A percentile compares a stretch with the other conserved stretches of the same genome.
phyloP scores from a whole-genome alignment of 768 basidiomycete species.

The Krasilnikovozyma curviuscula region DNA sequence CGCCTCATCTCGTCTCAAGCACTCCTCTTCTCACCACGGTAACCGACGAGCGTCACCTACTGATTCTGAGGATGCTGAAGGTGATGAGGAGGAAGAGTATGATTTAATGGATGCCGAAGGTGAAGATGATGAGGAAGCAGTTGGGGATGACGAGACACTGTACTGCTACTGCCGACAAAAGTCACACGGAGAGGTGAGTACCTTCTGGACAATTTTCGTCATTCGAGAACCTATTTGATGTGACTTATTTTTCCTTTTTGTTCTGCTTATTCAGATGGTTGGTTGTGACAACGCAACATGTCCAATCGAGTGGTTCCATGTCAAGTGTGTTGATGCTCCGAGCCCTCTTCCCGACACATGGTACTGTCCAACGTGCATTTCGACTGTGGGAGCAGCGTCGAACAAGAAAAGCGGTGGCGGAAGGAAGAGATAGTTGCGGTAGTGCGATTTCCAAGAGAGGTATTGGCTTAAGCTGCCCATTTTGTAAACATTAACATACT shows the following conservation, averaged over 20 bases:
- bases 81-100: background rate
- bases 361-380: constrained; percentile 6
- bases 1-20: too few species aligned
- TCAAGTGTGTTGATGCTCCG: constrained; percentile 9
- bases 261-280: constrained; percentile 6
- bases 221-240: background rate
- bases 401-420: background rate
- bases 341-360: constrained; percentile 8
- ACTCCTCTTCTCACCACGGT: too few species aligned
- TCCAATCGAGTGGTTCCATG: constrained; percentile 13
- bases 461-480: too few species aligned
- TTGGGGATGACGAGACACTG: constrained; percentile 7
- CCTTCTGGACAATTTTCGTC: background rate
- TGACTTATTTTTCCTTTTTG: background rate
- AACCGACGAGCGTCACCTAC: background rate
- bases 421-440: too few species aligned
- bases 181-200: constrained; percentile 5
- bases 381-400: background rate
- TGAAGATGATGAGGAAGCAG: constrained; percentile 5
- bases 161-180: constrained; percentile 11
- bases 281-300: constrained; percentile 11
- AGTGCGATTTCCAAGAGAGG: too few species aligned
- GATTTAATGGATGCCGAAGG: background rate
- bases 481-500: too few species aligned
- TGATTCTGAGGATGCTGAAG: background rate